Evolutionary conservation across 2,329 filamentous ascomycete species (phyloP).

Genomic region (Exophiala xenobiotica): DNA sequence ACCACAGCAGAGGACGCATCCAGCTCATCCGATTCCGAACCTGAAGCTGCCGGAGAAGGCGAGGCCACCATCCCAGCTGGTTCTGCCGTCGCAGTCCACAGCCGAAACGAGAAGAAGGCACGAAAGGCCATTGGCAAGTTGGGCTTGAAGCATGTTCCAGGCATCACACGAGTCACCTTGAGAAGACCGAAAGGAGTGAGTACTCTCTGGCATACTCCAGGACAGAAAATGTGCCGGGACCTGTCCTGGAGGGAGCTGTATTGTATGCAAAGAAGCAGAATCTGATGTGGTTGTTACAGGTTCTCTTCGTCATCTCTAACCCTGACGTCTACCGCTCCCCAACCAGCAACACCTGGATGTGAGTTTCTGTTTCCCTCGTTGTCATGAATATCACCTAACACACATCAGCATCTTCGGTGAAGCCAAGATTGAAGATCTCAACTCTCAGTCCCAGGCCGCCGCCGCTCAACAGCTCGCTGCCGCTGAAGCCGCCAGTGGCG

Average conservation of each 20-base stretch:
- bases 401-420: slow-evolving; percentile 87
- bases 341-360: slow-evolving; percentile 99
- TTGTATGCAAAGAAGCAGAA: background rate
- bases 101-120: slow-evolving; percentile 99
- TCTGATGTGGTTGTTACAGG: slow-evolving; percentile 54
- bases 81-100: slow-evolving; percentile 88
- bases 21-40: slow-evolving; percentile 52
- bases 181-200: slow-evolving; percentile 98
- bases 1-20: slow-evolving; percentile 70
- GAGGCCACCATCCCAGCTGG: slow-evolving; percentile 74
- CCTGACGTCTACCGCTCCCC: slow-evolving; percentile 99
- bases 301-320: slow-evolving; percentile 99
- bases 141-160: slow-evolving; percentile 90
- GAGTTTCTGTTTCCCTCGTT: slow-evolving; percentile 44
- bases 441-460: slow-evolving; percentile 94
- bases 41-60: slow-evolving; percentile 36
- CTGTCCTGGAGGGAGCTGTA: background rate
- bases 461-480: slow-evolving; percentile 93
- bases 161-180: slow-evolving; percentile 97
- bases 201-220: too few species aligned
- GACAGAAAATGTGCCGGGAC: too few species aligned
- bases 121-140: slow-evolving; percentile 99
- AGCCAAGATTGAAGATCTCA: slow-evolving; percentile 99
- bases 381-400: slow-evolving; percentile 3
- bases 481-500: slow-evolving; percentile 59